Evolutionary conservation across 2,329 filamentous ascomycete species (phyloP).

Genomic region (Pestalotiopsis sp.): DNA sequence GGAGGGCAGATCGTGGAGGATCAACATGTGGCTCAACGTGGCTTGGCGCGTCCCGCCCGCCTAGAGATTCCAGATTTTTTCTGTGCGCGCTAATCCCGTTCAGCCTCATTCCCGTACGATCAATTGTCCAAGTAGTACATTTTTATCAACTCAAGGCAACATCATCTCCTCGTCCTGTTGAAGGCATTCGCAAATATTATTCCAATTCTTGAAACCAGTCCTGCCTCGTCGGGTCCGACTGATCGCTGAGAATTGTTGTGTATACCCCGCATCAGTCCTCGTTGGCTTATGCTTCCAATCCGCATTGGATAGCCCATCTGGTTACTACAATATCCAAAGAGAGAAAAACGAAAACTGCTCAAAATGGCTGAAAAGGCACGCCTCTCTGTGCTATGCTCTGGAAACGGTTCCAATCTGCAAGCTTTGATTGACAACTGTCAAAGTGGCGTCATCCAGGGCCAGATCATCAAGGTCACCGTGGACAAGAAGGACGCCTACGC

Average conservation of each 20-base stretch:
- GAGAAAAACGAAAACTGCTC: background rate
- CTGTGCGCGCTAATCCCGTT: background rate
- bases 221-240: too few species aligned
- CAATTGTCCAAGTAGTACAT: background rate
- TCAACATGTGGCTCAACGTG: background rate
- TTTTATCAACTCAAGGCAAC: background rate
- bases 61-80: background rate
- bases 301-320: too few species aligned
- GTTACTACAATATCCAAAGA: background rate
- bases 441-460: constrained; percentile 41
- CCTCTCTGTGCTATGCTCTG: constrained; percentile 66
- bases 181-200: too few species aligned
- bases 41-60: background rate
- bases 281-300: too few species aligned
- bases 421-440: constrained; percentile 62
- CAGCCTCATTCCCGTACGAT: background rate
- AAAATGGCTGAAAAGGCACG: constrained; percentile 17
- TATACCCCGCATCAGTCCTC: too few species aligned
- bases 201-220: too few species aligned
- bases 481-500: constrained; percentile 54
- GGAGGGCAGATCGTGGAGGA: too few species aligned
- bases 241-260: too few species aligned
- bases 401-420: constrained; percentile 74
- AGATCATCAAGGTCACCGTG: constrained; percentile 49
- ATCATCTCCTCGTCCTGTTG: too few species aligned